Percentiles rank a stretch among this genome's conserved stretches.
These are phyloP conservation scores for Syzygium aromaticum DNA, from an alignment of 345 rosid genomes.

Conservation along the genomic window DNA sequence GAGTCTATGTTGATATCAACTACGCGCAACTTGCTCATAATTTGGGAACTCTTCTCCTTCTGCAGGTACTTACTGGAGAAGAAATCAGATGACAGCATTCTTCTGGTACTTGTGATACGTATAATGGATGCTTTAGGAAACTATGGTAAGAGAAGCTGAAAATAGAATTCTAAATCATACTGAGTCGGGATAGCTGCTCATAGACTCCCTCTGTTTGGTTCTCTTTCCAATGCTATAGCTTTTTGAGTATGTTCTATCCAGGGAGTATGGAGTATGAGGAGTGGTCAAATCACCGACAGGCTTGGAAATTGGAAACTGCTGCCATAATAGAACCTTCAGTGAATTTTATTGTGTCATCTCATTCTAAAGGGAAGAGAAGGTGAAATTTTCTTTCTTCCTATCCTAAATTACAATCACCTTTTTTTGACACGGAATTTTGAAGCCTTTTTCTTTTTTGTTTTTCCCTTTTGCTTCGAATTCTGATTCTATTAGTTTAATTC, in stretches of 20 bases:
- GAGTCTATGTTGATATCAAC: background rate
- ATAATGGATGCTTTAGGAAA: conserved; percentile 93
- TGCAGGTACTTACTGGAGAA: conserved; percentile 78
- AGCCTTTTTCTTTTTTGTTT: background rate
- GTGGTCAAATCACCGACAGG: conserved; percentile 97
- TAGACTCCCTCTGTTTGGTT: background rate
- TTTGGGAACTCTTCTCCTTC: conserved; percentile 3
- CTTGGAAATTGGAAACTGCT: conserved; percentile 97
- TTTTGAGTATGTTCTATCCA: conserved; percentile 15
- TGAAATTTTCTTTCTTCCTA: conserved; percentile 1
- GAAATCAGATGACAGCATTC: conserved; percentile 97
- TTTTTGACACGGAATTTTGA: conserved; percentile 3
- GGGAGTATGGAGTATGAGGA: conserved; percentile 95
- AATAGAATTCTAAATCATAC: conserved; percentile 9
- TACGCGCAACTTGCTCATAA: background rate
- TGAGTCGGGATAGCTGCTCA: background rate
- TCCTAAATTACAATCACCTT: background rate
- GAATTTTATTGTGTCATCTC: conserved; percentile 76
- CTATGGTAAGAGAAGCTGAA: conserved; percentile 52
- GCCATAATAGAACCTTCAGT: conserved; percentile 91
- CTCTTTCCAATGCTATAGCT: background rate
- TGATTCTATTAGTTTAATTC: conserved; percentile 17
- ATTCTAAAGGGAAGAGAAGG: conserved; percentile 93
- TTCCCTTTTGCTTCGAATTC: background rate
- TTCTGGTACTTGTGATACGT: conserved; percentile 75